Evolutionary conservation across 371 early-diverging fungal species (phyloP), one percentile per base, ranked within the genome.

Genomic region (Apophysomyces trapeziformis): DNA sequence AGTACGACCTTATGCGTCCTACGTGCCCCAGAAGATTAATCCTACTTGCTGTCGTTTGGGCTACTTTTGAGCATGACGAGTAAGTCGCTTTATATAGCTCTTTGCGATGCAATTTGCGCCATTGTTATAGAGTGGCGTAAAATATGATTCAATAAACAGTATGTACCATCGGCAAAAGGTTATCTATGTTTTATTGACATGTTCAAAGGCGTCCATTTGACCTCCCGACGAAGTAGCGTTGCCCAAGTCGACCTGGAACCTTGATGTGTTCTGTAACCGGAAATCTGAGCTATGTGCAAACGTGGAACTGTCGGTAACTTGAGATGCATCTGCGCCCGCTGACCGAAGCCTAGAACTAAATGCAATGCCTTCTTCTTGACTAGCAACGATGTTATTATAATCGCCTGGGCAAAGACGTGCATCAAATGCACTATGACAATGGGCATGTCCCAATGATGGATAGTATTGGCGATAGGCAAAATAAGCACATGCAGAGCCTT

Each of bases 381-480:
- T 50, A 7, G 7, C 6, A 11, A 9, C 9, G 8, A 50, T 50
- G 54, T 50, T 21, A 21, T 21, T 50, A 35, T 50, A 50, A 21
- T 50, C 54, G 11, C n/a, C 54, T 9, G 54, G 54, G 1, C 18
- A 50, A 50, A 50, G 54, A 21, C 54, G 54, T 50, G 54, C 11
- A 18, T 50, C 54, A 9, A 18, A 50, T 18, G 54, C 54, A 11
- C 21, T 50, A 11, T 4, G 11, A 50, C 54, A 50, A 50, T 50
- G 54, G 7, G 9, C 9, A 21, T 50, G 54, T 0, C 18, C n/a
- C 21, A 50, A 26, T 0, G 54, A 18, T 50, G 91, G 90, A 43
- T 87, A 92, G 73, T 90, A 93, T 68, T 89, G 88, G 65, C 83
- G 81, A 65, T 92, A 93, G 0, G 86, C 71, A 67, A 90, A 91